These are phyloP conservation scores for Rugosomyces carneus DNA, from an alignment of 1,284 basidiomycete species.

Conservation along the genomic window DNA sequence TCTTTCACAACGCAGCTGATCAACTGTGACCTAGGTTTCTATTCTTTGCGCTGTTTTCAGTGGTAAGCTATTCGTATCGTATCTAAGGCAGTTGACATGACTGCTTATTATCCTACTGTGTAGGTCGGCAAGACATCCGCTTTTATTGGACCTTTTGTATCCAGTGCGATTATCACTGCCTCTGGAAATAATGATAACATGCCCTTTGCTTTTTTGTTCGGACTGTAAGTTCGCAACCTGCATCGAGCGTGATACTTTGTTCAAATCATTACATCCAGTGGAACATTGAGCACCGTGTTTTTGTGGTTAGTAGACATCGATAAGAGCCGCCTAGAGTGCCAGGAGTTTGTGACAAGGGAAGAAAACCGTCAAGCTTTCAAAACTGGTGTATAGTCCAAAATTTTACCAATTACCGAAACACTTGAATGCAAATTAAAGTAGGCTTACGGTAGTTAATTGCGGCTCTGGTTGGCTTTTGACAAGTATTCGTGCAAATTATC, in stretches of 20 bases:
- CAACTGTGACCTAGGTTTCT: conserved; percentile 48
- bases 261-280: conserved; percentile 30
- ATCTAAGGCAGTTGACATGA: background rate
- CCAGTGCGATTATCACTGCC: conserved; percentile 66
- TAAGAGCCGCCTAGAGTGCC: conserved; percentile 64
- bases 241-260: conserved; percentile 1
- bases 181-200: conserved; percentile 71
- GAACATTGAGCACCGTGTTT: conserved; percentile 56
- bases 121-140: conserved; percentile 73
- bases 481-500: too few relatives aligned
- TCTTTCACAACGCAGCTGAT: background rate
- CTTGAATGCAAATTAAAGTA: too few relatives aligned
- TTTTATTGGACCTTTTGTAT: conserved; percentile 79
- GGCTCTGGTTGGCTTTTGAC: too few relatives aligned
- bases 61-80: conserved; percentile 39
- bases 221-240: conserved; percentile 42
- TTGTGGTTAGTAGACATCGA: conserved; percentile 65
- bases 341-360: conserved; percentile 57
- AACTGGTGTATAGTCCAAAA: background rate
- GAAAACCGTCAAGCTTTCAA: conserved; percentile 43
- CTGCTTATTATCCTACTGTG: background rate
- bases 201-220: conserved; percentile 77
- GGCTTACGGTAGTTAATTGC: too few relatives aligned
- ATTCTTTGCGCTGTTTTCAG: conserved; percentile 74
- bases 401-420: too few relatives aligned